Evolutionary conservation across 2,329 filamentous ascomycete species (phyloP).

Genomic region (Botrytis porri): DNA sequence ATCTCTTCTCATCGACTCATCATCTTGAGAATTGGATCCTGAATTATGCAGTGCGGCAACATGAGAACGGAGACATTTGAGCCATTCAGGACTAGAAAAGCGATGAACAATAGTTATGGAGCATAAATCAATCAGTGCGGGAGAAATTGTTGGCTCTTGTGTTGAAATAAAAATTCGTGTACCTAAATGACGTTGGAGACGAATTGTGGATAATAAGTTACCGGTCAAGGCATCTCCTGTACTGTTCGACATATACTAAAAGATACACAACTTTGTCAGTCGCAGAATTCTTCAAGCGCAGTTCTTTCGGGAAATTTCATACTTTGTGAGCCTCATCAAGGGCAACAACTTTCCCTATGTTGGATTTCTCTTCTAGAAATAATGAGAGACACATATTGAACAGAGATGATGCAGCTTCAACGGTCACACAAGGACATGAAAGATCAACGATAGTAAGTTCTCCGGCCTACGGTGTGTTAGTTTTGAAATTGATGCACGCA

Average conservation of each 20-base stretch:
- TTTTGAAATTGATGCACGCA: neutral
- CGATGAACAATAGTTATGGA: constrained; percentile 70
- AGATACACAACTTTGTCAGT: neutral
- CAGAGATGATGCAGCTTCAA: constrained; percentile 64
- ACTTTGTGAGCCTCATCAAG: constrained; percentile 77
- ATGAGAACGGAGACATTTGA: constrained; percentile 40
- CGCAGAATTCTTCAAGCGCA: neutral
- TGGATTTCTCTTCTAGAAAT: constrained; percentile 55
- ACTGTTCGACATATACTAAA: constrained; percentile 55
- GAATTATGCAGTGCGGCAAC: constrained; percentile 45
- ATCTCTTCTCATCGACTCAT: constrained; percentile 22
- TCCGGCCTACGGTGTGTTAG: constrained; percentile 40
- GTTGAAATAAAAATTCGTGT: constrained; percentile 69
- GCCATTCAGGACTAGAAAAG: constrained; percentile 66
- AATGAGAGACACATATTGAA: constrained; percentile 70
- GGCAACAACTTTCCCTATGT: constrained; percentile 59
- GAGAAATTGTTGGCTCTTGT: constrained; percentile 72
- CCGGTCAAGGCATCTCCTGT: constrained; percentile 61
- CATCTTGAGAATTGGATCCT: constrained; percentile 26
- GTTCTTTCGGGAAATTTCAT: constrained; percentile 15
- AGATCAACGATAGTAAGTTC: constrained; percentile 67
- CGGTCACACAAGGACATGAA: constrained; percentile 67
- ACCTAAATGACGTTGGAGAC: constrained; percentile 68
- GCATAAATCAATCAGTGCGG: constrained; percentile 66
- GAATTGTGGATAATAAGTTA: constrained; percentile 59